A percentile compares a stretch with the other conserved stretches of the same genome.
Evolutionary conservation across 805 yeast species (phyloP).

Genomic region (Debaryomyces hansenii): DNA sequence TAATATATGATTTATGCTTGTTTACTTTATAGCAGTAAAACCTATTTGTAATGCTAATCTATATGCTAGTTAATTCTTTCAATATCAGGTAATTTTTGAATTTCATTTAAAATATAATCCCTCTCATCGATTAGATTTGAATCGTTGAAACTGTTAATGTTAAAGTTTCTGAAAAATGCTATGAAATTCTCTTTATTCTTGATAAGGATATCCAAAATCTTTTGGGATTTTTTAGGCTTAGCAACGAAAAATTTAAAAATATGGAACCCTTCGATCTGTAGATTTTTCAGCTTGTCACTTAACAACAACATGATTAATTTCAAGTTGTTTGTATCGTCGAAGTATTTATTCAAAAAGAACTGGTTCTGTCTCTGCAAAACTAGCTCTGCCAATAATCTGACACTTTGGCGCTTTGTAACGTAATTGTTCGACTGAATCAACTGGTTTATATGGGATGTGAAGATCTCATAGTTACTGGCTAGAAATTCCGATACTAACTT

Average conservation of each 20-base stretch:
- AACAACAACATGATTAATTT: conserved; percentile 83
- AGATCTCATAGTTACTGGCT: conserved; percentile 51
- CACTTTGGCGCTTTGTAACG: conserved; percentile 89
- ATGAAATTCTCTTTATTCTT: conserved; percentile 81
- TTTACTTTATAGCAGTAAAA: not conserved
- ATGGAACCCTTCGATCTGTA: conserved; percentile 89
- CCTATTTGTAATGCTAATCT: not conserved
- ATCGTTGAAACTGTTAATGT: conserved; percentile 62
- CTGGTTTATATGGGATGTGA: conserved; percentile 63
- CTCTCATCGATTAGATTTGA: conserved; percentile 73
- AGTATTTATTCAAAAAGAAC: conserved; percentile 70
- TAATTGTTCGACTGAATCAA: conserved; percentile 78
- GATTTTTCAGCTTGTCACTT: conserved; percentile 84
- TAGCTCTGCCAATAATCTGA: conserved; percentile 70
- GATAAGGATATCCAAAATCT: conserved; percentile 74
- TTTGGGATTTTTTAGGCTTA: conserved; percentile 84
- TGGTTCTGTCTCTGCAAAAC: conserved; percentile 72
- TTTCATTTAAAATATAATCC: conserved; percentile 73
- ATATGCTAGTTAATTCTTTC: conserved; percentile 21
- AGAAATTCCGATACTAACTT: conserved; percentile 72
- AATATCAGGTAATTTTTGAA: conserved; percentile 68
- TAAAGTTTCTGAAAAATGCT: conserved; percentile 65
- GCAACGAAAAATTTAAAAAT: conserved; percentile 95
- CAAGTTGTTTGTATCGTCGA: conserved; percentile 77
- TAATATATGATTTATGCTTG: not conserved